A percentile compares a stretch with the other conserved stretches of the same genome.
These are phyloP conservation scores for Amaranthus hypochondriacus DNA, from an alignment of 148 eudicot species.

Conservation along the genomic window DNA sequence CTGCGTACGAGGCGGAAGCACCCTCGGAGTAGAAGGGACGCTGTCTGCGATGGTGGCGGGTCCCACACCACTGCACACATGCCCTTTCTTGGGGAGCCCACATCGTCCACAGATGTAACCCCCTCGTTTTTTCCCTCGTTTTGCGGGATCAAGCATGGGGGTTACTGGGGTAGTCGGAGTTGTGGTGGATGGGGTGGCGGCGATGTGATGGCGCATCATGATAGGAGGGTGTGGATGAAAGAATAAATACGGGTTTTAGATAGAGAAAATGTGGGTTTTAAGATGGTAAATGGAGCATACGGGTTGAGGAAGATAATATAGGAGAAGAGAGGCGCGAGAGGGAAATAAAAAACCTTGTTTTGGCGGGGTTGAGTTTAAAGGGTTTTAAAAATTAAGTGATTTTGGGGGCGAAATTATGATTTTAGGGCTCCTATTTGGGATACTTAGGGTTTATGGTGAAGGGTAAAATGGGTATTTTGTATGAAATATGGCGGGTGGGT, in stretches of 20 bases:
- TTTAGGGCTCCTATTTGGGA: no score
- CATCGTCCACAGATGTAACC: conserved; percentile 85
- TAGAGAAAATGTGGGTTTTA: background rate
- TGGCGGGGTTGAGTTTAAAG: background rate
- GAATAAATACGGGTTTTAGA: background rate
- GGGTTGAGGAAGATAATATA: background rate
- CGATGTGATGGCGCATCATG: conserved; percentile 39
- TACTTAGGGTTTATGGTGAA: no score
- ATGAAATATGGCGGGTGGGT: no score
- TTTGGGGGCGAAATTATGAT: no score
- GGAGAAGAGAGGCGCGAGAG: conserved; percentile 34
- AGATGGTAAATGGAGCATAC: background rate
- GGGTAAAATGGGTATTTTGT: no score
- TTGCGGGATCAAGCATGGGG: conserved; percentile 32
- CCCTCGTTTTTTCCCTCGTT: conserved; percentile 58
- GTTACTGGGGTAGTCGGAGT: conserved; percentile 40
- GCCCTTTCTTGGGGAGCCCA: conserved; percentile 82
- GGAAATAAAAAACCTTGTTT: conserved; percentile 9
- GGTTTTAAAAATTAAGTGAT: no score
- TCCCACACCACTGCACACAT: conserved; percentile 38
- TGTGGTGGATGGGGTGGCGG: conserved; percentile 33
- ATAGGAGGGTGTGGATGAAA: background rate
- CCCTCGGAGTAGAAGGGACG: conserved; percentile 23
- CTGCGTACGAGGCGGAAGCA: conserved; percentile 20
- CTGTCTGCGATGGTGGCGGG: background rate